Percentiles rank a stretch among this genome's conserved stretches.
phyloP scores from a whole-genome alignment of 768 basidiomycete species.

The Tulasnella sp. region DNA sequence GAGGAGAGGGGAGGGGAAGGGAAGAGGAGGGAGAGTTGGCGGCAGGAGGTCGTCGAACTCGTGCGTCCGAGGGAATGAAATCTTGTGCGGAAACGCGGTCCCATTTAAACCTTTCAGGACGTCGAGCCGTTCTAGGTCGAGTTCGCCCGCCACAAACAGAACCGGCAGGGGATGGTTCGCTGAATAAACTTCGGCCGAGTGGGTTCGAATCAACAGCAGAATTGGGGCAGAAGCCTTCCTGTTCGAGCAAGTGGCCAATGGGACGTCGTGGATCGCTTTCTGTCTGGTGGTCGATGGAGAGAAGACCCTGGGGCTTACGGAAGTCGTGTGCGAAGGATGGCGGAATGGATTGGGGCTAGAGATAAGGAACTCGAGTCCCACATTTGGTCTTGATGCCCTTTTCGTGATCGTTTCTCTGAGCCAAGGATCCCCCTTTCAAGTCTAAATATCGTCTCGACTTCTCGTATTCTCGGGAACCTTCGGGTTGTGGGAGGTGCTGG shows the following conservation, averaged over 20 bases:
- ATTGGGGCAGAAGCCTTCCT: slow-evolving; percentile 9
- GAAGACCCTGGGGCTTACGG: slow-evolving; percentile 1
- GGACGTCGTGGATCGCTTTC: background rate
- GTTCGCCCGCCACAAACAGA: background rate
- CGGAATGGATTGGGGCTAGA: slow-evolving; percentile 2
- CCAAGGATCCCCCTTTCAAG: background rate
- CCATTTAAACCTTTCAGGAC: background rate
- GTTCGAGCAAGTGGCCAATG: background rate
- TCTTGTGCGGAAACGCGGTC: background rate
- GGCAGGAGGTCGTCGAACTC: slow-evolving; percentile 10
- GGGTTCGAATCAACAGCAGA: background rate
- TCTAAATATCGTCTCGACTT: slow-evolving; percentile 2
- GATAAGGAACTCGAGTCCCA: background rate
- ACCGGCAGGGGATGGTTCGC: background rate
- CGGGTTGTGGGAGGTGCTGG: background rate
- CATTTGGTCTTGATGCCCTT: background rate
- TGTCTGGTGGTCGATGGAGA: background rate
- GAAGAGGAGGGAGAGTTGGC: background rate
- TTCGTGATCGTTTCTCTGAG: background rate
- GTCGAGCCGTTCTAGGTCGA: background rate
- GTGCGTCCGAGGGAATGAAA: background rate
- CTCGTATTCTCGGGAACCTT: slow-evolving; percentile 7
- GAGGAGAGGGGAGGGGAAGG: background rate
- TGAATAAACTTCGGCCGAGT: slow-evolving; percentile 10
- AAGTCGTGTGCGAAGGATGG: slow-evolving; percentile 6